Conservation (phyloP, 2,329 filamentous ascomycete genomes). For the Cytospora mali region DNA sequence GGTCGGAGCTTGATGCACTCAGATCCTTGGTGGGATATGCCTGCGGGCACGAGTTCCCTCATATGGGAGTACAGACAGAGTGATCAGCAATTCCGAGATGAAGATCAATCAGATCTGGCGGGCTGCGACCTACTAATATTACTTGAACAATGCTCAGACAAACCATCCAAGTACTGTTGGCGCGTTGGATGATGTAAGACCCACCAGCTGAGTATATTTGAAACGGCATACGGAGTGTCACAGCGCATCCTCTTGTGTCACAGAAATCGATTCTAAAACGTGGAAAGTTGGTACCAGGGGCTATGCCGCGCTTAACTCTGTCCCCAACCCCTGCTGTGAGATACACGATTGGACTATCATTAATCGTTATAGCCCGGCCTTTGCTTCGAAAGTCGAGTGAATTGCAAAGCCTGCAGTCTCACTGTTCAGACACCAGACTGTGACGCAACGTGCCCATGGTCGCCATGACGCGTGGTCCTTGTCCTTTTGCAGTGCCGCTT, state of each 20-base stretch:
- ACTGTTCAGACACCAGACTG: slow-evolving; percentile 9
- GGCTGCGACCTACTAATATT: too few relatives aligned
- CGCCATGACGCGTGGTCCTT: slow-evolving; percentile 13
- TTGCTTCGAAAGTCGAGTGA: slow-evolving; percentile 11
- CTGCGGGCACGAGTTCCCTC: too few relatives aligned
- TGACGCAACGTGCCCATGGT: neutral
- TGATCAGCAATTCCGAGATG: neutral
- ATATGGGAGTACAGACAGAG: too few relatives aligned
- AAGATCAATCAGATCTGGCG: neutral
- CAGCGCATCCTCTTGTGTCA: slow-evolving; percentile 18
- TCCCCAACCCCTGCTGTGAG: neutral
- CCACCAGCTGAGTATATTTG: slow-evolving; percentile 12
- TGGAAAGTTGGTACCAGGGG: slow-evolving; percentile 5
- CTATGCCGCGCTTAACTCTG: slow-evolving; percentile 6
- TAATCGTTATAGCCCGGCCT: neutral
- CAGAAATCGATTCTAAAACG: slow-evolving; percentile 12
- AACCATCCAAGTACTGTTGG: slow-evolving; percentile 6
- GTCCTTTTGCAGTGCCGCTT: slow-evolving; percentile 9
- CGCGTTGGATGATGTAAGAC: neutral
- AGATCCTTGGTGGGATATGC: too few relatives aligned
- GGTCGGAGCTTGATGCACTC: too few relatives aligned
- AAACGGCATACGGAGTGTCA: slow-evolving; percentile 15
- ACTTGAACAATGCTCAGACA: too few relatives aligned
- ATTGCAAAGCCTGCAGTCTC: slow-evolving; percentile 13
- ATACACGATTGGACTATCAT: slow-evolving; percentile 10